Evolutionary conservation across 768 basidiomycete species (phyloP).

Genomic region (Saitozyma sp.): DNA sequence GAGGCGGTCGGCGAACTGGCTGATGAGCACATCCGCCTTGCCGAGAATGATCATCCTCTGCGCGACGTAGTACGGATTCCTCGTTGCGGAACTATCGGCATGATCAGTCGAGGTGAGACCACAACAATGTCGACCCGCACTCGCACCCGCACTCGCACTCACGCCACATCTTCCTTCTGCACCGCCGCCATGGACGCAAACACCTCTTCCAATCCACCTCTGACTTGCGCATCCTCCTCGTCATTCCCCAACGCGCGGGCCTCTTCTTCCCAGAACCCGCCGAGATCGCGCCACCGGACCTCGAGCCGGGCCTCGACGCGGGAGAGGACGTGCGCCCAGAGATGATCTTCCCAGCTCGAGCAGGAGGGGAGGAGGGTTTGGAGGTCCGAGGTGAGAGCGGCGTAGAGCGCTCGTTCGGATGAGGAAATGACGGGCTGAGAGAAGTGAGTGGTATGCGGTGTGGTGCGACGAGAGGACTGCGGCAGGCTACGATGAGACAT

Average conservation of each 20-base stretch:
- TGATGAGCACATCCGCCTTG: constrained; percentile 64
- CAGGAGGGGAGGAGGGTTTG: constrained; percentile 69
- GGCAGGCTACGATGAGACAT: no score
- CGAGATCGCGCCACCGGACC: constrained; percentile 54
- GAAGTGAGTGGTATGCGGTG: not conserved
- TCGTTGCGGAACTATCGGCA: constrained; percentile 29
- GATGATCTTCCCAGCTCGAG: constrained; percentile 88
- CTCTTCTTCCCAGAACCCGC: constrained; percentile 78
- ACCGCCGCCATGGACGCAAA: constrained; percentile 48
- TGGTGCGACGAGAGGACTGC: constrained; percentile 11
- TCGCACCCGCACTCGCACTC: constrained; percentile 22
- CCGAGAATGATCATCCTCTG: constrained; percentile 54
- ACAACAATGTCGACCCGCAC: not conserved
- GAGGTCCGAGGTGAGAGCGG: constrained; percentile 72
- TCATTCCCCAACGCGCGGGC: constrained; percentile 43
- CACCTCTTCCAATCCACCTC: constrained; percentile 47
- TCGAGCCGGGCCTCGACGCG: constrained; percentile 70
- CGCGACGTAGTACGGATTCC: constrained; percentile 52
- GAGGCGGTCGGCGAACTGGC: constrained; percentile 56
- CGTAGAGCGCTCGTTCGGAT: constrained; percentile 82
- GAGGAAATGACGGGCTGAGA: constrained; percentile 56
- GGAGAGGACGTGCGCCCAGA: constrained; percentile 82
- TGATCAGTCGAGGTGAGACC: constrained; percentile 3
- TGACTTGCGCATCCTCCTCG: constrained; percentile 67
- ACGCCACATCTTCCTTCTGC: constrained; percentile 46